Base-by-base conservation (phyloP, 768 basidiomycete genomes). In the Amanita exitialis region DNA sequence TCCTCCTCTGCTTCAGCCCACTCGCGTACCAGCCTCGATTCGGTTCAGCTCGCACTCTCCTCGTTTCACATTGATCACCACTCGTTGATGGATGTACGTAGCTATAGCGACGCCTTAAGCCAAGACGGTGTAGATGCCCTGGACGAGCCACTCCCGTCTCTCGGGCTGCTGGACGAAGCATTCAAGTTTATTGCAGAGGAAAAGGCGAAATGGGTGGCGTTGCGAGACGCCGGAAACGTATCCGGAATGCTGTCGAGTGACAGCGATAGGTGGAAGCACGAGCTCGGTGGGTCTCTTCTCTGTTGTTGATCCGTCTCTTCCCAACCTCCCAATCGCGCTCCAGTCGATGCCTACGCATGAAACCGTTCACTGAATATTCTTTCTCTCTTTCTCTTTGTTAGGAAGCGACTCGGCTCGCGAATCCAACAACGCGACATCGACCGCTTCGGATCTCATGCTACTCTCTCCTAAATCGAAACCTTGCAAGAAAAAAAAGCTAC, bases 121-220 rank as follows among this genome's bases (percentile, higher is more conserved):
- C 23, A 20, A 36, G 42, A 30, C 13, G 36, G 18, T 9, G 20
- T 52, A 0, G 54, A 55, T 43, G 62, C 57, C 23, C 54, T 58
- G 2, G 70, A 72, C 18, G 72, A 77, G 42, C 86, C 88, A 0
- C 23, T 51, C 21, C 50, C 50, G 4, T 86, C 83, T 2, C 65
- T 90, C 12, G 88, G 88, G 0, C 76, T 78, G 47, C 73, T 90
- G 13, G 85, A 85, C 52, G 79, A 80, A 53, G 85, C 83, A 0
- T 71, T 90, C 12, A 77, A 76, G n/a, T 90, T 88, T 54, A 72
- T 89, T 45, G 83, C 82, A 38, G 79, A 78, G 8, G 87, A 90
- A 61, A 72, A 84, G 49, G 79, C 77, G 32, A 72, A 74, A 54
- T 71, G 78, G 55, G 74, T 70, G 39, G 82, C 79, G n/a, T 62